phyloP scores from a whole-genome alignment of 495 filamentous ascomycete species.

The Xylaria intraflava region DNA sequence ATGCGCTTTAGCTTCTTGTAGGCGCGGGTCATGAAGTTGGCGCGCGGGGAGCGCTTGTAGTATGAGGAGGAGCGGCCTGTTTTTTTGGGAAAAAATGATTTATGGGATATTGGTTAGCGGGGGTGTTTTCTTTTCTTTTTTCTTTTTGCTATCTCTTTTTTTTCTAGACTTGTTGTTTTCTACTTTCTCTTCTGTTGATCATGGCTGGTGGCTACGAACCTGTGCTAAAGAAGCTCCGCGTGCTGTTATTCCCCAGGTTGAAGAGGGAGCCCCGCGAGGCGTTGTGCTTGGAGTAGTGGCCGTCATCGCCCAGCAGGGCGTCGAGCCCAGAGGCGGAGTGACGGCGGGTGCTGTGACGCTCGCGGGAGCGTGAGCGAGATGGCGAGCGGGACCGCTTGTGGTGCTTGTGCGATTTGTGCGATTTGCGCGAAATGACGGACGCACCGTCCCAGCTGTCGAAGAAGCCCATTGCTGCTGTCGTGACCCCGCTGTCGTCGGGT shows the following conservation, averaged over 20 bases:
- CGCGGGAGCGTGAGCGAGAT: slow-evolving; percentile 18
- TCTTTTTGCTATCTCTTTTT: too few relatives aligned
- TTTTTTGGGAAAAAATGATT: too few relatives aligned
- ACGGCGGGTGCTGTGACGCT: slow-evolving; percentile 20
- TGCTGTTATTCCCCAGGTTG: slow-evolving; percentile 40
- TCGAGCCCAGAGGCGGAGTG: slow-evolving; percentile 33
- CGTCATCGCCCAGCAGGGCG: slow-evolving; percentile 19
- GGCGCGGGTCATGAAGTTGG: slow-evolving; percentile 65
- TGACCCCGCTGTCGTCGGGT: not conserved
- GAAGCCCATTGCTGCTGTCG: slow-evolving; percentile 29
- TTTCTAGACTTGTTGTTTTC: too few relatives aligned
- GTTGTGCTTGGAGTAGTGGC: slow-evolving; percentile 29
- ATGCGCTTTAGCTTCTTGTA: slow-evolving; percentile 64
- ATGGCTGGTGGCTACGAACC: slow-evolving; percentile 13
- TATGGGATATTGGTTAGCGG: not conserved
- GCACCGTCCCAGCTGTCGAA: slow-evolving; percentile 36
- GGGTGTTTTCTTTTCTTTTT: not conserved
- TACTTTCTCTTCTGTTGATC: not conserved
- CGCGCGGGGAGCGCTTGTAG: slow-evolving; percentile 67
- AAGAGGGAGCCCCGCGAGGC: slow-evolving; percentile 49
- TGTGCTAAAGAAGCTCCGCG: slow-evolving; percentile 38
- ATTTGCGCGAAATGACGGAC: slow-evolving; percentile 34
- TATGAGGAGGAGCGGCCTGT: slow-evolving; percentile 54
- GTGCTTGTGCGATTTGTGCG: slow-evolving; percentile 24
- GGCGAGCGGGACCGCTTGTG: slow-evolving; percentile 24